Evolutionary conservation across 1,284 basidiomycete species (phyloP), one percentile per base, ranked within the genome.

Genomic region (Macrocystidia cucumis): DNA sequence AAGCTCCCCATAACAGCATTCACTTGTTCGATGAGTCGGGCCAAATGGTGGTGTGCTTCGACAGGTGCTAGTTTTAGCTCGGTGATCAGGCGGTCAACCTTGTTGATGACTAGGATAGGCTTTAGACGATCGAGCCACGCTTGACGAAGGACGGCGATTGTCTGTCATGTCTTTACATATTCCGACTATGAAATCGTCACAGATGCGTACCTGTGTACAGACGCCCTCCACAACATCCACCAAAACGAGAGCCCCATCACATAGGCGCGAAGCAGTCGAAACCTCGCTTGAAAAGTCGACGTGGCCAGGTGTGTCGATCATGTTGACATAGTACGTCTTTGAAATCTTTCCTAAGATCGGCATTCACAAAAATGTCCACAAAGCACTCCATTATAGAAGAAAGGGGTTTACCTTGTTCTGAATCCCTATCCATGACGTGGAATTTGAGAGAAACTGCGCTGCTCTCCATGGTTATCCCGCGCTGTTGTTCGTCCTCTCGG

Each of bases 381-480:
- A n/a, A n/a, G 38, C 38, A 25, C 44, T 32, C 34, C 34, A 37
- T 34, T 22, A 32, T 22, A 26, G 35, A 19, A 12, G 21, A 26
- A 30, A 35, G 32, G 32, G 33, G 52, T 54, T 43, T 45, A 64
- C 62, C 61, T 59, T 52, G 69, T 57, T 48, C 63, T 52, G 51
- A 48, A 30, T 59, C 62, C 31, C 67, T 64, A 32, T 78, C 78
- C 62, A 76, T 71, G 45, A 88, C 80, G 36, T 78, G 84, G 48
- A 93, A 95, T 44, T 79, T 76, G 34, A 93, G 63, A 8, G 89
- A 91, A 2, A 92, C 88, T 1, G 96, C 92, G 54, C 90, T 93
- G 45, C 87, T 90, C 61, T 99, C 93, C 95, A 99, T 98, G 0
- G 96, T 98, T 45, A 99, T 98, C 1, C 96, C 96, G 32, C 96